Percentiles rank a stretch among this genome's conserved stretches.
Evolutionary conservation across 2,329 filamentous ascomycete species (phyloP).

Genomic region (Fusarium annulatum): DNA sequence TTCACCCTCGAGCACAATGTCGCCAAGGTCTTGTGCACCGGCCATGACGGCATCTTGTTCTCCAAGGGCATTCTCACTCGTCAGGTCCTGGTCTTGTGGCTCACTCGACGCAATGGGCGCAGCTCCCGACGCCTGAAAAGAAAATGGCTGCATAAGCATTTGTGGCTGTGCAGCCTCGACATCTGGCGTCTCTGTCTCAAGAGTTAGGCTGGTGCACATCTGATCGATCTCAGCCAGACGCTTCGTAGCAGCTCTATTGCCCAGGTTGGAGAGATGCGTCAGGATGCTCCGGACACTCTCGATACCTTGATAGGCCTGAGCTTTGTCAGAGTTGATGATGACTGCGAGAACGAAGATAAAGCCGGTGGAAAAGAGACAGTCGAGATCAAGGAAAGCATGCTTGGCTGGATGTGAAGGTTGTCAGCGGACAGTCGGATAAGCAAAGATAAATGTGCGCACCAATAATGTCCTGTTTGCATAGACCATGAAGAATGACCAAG

Average conservation of each 20-base stretch:
- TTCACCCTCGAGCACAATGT: slow-evolving; percentile 23
- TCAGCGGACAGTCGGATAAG: no score
- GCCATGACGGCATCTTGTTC: not conserved
- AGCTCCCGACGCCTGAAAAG: not conserved
- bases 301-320: slow-evolving; percentile 11
- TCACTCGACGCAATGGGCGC: not conserved
- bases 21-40: slow-evolving; percentile 16
- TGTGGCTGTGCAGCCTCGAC: not conserved
- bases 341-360: slow-evolving; percentile 31
- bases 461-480: slow-evolving; percentile 22
- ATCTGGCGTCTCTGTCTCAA: not conserved
- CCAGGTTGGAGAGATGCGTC: slow-evolving; percentile 20
- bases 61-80: not conserved
- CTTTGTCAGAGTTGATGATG: slow-evolving; percentile 18
- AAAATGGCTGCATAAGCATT: slow-evolving; percentile 6
- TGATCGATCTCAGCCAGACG: slow-evolving; percentile 27
- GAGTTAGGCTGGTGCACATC: slow-evolving; percentile 13
- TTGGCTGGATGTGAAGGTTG: slow-evolving; percentile 4
- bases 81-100: not conserved
- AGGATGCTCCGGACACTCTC: slow-evolving; percentile 22
- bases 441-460: not conserved
- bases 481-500: slow-evolving; percentile 18
- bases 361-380: slow-evolving; percentile 25
- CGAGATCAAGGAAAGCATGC: slow-evolving; percentile 29
- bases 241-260: slow-evolving; percentile 27